These are phyloP conservation scores for Candida railenensis DNA, from an alignment of 805 yeast species.

Conservation along the genomic window DNA sequence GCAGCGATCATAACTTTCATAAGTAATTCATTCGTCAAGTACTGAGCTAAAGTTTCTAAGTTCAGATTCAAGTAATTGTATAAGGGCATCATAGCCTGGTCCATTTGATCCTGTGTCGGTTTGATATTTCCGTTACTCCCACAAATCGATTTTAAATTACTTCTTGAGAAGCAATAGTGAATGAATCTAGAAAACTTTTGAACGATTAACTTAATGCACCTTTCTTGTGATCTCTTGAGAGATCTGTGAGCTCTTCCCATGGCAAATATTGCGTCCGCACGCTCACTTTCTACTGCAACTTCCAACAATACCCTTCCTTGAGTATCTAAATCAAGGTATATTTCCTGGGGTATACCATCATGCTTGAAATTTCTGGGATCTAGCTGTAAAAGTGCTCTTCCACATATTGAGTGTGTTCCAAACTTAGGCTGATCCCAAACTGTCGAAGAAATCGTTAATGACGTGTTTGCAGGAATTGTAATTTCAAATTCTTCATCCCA, in stretches of 20 bases:
- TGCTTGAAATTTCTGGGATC: conserved; percentile 63
- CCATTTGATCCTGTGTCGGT: conserved; percentile 49
- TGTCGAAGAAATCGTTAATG: conserved; percentile 53
- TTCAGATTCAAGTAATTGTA: conserved; percentile 73
- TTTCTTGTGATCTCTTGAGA: conserved; percentile 61
- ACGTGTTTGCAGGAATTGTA: conserved; percentile 35
- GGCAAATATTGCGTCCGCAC: conserved; percentile 75
- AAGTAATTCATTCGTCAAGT: conserved; percentile 54
- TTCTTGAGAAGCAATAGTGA: conserved; percentile 53
- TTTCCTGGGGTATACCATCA: conserved; percentile 66
- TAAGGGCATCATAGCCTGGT: conserved; percentile 68
- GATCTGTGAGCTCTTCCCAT: conserved; percentile 74
- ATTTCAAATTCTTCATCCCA: conserved; percentile 88
- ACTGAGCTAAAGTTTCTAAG: conserved; percentile 59
- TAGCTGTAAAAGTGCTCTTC: conserved; percentile 57
- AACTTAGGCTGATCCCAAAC: conserved; percentile 66
- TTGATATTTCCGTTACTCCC: conserved; percentile 45
- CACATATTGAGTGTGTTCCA: conserved; percentile 61
- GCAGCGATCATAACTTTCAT: conserved; percentile 70
- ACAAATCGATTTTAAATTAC: conserved; percentile 56
- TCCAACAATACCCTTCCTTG: conserved; percentile 68
- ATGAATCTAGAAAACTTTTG: conserved; percentile 70
- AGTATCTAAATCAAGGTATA: conserved; percentile 57
- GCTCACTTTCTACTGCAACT: conserved; percentile 76
- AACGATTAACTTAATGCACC: conserved; percentile 67